Conservation (phyloP, 2,329 filamentous ascomycete species). For the Nannizziopsis arthrosporioides region DNA sequence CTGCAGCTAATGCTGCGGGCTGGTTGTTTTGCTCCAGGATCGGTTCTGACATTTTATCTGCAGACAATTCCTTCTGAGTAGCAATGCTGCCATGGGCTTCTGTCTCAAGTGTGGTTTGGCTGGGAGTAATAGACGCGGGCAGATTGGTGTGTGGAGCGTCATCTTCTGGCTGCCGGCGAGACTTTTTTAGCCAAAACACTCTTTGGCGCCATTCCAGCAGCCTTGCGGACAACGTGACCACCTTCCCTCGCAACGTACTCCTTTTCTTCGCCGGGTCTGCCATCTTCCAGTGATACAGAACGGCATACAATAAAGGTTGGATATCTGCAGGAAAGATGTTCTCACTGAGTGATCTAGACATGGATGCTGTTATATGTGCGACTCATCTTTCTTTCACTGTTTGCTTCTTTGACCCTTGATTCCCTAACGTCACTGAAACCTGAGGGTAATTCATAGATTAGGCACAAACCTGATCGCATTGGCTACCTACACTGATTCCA, state of each 20-base stretch:
- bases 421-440: not conserved
- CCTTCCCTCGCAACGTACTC: not conserved
- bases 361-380: not conserved
- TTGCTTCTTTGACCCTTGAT: not conserved
- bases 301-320: not conserved
- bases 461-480: slow-evolving; percentile 1
- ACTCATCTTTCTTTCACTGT: slow-evolving; percentile 1
- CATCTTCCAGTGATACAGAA: not conserved
- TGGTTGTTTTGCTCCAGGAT: not conserved
- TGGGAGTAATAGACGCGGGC: not conserved
- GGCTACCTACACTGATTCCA: slow-evolving; percentile 4
- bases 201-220: not conserved
- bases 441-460: slow-evolving; percentile 4
- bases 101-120: not conserved
- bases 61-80: not conserved
- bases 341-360: not conserved
- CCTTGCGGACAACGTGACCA: not conserved
- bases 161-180: not conserved
- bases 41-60: not conserved
- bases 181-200: slow-evolving; percentile 1
- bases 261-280: not conserved
- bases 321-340: not conserved
- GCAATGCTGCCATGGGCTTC: not conserved
- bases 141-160: slow-evolving; percentile 4
- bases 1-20: not conserved